Evolutionary conservation across 2,329 filamentous ascomycete species (phyloP).

Genomic region (Fusarium nematophilum): DNA sequence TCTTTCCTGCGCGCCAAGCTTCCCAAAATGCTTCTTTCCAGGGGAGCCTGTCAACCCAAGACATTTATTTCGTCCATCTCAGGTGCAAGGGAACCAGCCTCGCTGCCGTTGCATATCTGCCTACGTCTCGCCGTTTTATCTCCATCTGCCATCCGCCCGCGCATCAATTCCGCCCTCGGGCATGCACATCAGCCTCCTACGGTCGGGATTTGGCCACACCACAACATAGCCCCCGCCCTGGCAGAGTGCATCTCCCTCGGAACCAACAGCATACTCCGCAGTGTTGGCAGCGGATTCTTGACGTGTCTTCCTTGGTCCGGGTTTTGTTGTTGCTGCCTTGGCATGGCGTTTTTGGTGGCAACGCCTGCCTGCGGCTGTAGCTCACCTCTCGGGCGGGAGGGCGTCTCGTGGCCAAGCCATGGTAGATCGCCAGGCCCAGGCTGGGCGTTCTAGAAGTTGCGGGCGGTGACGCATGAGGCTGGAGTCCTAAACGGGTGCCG

Average conservation of each 20-base stretch:
- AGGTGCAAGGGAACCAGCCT: background rate
- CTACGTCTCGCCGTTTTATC: too few relatives aligned
- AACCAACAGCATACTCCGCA: background rate
- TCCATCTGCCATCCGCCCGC: background rate
- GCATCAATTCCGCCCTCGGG: background rate
- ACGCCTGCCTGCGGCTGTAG: constrained; percentile 8
- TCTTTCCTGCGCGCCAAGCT: background rate
- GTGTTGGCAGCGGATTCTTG: background rate
- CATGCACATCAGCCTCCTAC: background rate
- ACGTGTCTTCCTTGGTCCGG: background rate
- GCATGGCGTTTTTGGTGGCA: constrained; percentile 7
- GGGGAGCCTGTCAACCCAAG: background rate
- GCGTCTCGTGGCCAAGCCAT: background rate
- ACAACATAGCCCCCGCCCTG: constrained; percentile 29
- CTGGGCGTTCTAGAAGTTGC: background rate
- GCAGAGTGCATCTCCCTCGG: constrained; percentile 12
- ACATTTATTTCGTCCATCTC: background rate
- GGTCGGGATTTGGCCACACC: background rate
- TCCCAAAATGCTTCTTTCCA: background rate
- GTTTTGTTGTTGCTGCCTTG: constrained; percentile 17
- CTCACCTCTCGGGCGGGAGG: background rate
- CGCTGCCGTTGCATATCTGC: too few relatives aligned
- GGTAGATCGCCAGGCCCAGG: constrained; percentile 1
- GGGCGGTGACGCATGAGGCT: background rate
- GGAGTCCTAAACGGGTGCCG: too few relatives aligned